Base-by-base conservation (phyloP, 1,284 basidiomycete genomes). In the Neonothopanus nambi region DNA sequence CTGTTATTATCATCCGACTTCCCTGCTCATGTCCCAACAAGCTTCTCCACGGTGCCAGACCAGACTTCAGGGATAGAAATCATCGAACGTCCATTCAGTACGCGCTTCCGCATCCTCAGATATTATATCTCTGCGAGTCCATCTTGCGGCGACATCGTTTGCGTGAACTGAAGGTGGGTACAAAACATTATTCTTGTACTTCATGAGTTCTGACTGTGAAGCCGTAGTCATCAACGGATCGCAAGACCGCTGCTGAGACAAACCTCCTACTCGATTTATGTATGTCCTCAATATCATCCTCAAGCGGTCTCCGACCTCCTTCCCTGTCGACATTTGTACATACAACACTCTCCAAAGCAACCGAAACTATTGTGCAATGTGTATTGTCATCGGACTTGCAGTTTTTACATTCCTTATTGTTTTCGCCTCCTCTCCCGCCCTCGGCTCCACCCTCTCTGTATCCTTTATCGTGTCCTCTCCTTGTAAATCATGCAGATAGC, bases 81-180 rank as follows among this genome's bases (percentile, higher is more conserved):
- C 78, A 86, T 62, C 80, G 84, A 13, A 85, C 85, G 20, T 78
- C 87, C 11, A 70, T 89, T 36, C 85, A 89, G 59, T 86, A 85
- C 59, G 78, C 85, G 7, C 65, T 85, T 7, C 62, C 72, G 4
- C 83, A 88, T 66, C 78, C 83, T 0, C 75, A 72, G 44, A 76
- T 84, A 40, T 74, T 89, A 3, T 87, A 83, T 81, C 68, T 81
- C 24, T 89, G 84, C 57, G 88, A 91, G 70, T 67, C 74, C n/a
- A 73, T 80, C 3, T 69, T 90, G 23, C 80, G 87, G 43, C 75
- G 73, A 48, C 77, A 77, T 64, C 74, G 87, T 55, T 78, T 78
- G 66, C 77, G 73, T 46, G 81, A 85, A 65, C 74, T 71, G 59
- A 68, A 79, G 65, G 86, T 85, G 68, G 59, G 67, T 66, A n/a